Conservation (phyloP, 225 moss, liverwort and hornwort species). For the Antitrichia curtipendula region DNA sequence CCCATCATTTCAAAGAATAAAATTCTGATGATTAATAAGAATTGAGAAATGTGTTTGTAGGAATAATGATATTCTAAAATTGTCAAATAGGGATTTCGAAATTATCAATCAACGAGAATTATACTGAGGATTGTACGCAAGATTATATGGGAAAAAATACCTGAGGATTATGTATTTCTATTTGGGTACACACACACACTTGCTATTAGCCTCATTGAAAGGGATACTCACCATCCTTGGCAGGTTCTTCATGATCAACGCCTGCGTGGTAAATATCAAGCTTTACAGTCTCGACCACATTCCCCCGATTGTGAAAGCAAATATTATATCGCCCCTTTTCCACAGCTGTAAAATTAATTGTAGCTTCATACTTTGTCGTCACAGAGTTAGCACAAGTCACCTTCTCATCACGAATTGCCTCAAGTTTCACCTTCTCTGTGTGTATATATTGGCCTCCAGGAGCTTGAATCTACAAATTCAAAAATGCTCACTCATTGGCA, state of each 20-base stretch:
- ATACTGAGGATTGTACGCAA: not conserved
- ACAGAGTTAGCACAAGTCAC: not conserved
- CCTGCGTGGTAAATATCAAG: not conserved
- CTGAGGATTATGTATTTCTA: not conserved
- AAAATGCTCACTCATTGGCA: not conserved
- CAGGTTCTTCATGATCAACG: not conserved
- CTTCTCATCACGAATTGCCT: not conserved
- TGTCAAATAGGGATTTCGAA: not conserved
- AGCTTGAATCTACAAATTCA: constrained; percentile 15
- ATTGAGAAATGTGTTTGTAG: not conserved
- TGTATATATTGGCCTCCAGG: constrained; percentile 15
- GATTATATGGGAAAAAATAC: no score
- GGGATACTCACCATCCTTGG: constrained; percentile 14
- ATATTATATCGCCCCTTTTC: constrained; percentile 22
- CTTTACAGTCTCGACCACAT: not conserved
- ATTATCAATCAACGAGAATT: not conserved
- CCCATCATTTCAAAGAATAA: not conserved
- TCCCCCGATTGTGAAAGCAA: constrained; percentile 36
- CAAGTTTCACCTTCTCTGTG: constrained; percentile 9
- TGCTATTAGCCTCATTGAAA: not conserved
- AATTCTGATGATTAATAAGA: not conserved
- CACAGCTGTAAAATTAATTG: not conserved
- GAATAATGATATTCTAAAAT: no score
- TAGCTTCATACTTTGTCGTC: not conserved
- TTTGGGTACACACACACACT: not conserved